Conservation (phyloP, 1,139 yeast genomes). For the Geotrichum histeridarum region DNA sequence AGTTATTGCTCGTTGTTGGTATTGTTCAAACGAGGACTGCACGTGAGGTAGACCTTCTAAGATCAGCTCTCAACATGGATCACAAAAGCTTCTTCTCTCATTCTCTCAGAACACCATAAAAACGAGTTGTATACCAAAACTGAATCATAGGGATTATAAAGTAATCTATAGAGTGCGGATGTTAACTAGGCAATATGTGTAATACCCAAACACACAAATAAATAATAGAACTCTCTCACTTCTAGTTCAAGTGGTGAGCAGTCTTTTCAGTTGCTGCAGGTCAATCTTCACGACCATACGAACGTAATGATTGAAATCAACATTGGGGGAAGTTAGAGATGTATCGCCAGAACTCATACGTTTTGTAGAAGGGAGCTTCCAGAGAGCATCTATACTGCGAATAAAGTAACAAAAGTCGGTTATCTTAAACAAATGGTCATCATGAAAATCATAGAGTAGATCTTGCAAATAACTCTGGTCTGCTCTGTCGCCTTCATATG, state of each 20-base stretch:
- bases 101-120: too few relatives aligned
- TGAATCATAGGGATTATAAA: too few relatives aligned
- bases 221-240: not conserved
- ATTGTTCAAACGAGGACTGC: too few relatives aligned
- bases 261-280: not conserved
- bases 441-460: not conserved
- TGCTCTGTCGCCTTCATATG: not conserved
- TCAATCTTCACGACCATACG: slow-evolving; percentile 3
- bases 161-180: too few relatives aligned
- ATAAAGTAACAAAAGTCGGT: slow-evolving; percentile 6
- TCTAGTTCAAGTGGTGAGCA: not conserved
- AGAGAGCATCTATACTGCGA: not conserved
- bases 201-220: not conserved
- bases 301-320: not conserved
- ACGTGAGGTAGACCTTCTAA: too few relatives aligned
- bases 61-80: too few relatives aligned
- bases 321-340: not conserved
- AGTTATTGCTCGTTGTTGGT: too few relatives aligned
- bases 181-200: too few relatives aligned
- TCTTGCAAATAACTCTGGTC: slow-evolving; percentile 2
- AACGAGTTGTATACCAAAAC: too few relatives aligned
- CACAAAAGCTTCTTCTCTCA: too few relatives aligned
- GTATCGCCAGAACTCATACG: not conserved
- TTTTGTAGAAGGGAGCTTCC: not conserved
- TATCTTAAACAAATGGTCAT: not conserved